These are phyloP conservation scores for Aphanomyces euteiches DNA, from an alignment of 352 stramenopile species.

Conservation along the genomic window DNA sequence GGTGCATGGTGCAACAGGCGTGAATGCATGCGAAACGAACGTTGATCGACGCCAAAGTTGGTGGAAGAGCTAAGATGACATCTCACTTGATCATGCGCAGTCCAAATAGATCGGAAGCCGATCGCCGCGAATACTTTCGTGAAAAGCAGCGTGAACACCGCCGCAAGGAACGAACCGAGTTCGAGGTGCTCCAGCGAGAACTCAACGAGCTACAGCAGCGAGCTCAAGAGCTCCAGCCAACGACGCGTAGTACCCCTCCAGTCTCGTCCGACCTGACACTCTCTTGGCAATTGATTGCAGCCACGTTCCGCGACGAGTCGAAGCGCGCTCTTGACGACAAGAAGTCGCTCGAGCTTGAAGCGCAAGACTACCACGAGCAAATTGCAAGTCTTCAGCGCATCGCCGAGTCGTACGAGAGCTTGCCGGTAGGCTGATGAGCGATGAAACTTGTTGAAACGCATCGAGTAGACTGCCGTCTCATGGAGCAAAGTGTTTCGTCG, in stretches of 20 bases:
- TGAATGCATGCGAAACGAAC: too few species aligned
- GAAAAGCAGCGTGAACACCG: conserved; percentile 1
- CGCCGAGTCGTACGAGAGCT: neutral
- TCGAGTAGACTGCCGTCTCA: neutral
- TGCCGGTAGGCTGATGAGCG: neutral
- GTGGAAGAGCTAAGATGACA: too few species aligned
- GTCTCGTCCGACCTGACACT: neutral
- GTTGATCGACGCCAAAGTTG: too few species aligned
- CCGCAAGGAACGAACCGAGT: neutral
- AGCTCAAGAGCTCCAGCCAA: neutral
- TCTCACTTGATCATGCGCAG: too few species aligned
- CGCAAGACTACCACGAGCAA: neutral
- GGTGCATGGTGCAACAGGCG: too few species aligned
- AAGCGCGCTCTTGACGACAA: neutral
- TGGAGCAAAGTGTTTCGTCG: neutral
- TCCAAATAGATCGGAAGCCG: too few species aligned
- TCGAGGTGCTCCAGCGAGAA: neutral
- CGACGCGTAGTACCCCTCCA: neutral
- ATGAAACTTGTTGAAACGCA: neutral
- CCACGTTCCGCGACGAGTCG: neutral
- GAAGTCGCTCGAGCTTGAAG: neutral
- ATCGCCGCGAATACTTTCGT: conserved; percentile 3
- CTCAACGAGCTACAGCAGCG: neutral
- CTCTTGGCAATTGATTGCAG: neutral
- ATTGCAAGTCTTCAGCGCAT: neutral